Conservation (phyloP, 2,329 filamentous ascomycete species). For the Elsinoe australis region DNA sequence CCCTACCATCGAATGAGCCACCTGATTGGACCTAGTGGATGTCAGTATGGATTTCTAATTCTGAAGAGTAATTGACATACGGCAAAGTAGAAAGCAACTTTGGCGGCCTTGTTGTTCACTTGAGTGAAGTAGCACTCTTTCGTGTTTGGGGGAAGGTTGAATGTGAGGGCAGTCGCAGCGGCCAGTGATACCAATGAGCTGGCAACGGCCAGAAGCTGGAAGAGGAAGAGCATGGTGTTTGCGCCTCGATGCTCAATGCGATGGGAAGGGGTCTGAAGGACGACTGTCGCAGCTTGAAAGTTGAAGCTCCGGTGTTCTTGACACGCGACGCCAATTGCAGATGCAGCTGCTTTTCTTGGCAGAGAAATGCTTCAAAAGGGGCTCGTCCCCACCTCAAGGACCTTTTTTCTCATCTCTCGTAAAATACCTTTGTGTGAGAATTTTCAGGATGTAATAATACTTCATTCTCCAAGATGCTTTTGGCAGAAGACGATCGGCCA, state of each 20-base stretch:
- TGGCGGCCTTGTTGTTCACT: conserved; percentile 69
- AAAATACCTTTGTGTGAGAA: no score
- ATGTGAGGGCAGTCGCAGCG: conserved; percentile 85
- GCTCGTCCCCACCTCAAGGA: no score
- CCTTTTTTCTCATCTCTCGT: no score
- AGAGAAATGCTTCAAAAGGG: no score
- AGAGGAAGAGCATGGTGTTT: conserved; percentile 24
- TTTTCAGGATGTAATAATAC: no score
- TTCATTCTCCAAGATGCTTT: no score
- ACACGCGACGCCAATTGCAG: conserved; percentile 1
- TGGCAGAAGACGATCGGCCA: no score
- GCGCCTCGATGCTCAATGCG: background rate
- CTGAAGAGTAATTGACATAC: conserved; percentile 53
- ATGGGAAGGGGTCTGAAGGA: background rate
- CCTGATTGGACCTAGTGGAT: conserved; percentile 79
- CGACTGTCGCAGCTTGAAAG: background rate
- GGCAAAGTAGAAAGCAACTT: conserved; percentile 98
- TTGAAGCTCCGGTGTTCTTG: background rate
- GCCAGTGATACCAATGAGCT: conserved; percentile 65
- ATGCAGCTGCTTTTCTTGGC: background rate
- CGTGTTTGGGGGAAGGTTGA: conserved; percentile 83
- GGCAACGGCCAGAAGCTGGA: conserved; percentile 30
- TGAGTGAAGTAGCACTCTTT: conserved; percentile 90
- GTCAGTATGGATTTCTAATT: no score
- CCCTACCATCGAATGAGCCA: conserved; percentile 60